Conservation (phyloP, 2,329 filamentous ascomycete genomes). For the Harringtonia lauricola region DNA sequence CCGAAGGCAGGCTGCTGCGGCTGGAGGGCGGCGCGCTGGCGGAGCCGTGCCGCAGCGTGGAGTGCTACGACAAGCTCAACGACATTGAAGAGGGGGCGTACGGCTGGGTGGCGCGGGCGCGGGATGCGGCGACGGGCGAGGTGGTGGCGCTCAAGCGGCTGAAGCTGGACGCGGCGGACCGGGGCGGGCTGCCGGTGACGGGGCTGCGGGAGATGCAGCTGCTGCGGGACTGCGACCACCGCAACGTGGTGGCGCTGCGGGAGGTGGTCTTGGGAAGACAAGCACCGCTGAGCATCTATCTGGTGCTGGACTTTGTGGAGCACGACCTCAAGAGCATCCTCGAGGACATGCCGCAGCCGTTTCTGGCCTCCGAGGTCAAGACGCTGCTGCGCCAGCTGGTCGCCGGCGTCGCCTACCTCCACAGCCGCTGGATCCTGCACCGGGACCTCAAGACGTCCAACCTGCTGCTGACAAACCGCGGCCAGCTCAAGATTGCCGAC, state of each 20-base stretch:
- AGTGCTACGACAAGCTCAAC: slow-evolving; percentile 86
- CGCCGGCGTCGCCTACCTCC: slow-evolving; percentile 73
- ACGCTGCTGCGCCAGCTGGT: slow-evolving; percentile 76
- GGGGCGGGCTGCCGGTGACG: slow-evolving; percentile 73
- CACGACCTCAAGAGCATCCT: slow-evolving; percentile 92
- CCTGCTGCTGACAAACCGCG: slow-evolving; percentile 88
- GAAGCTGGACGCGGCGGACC: slow-evolving; percentile 73
- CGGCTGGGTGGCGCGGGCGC: slow-evolving; percentile 82
- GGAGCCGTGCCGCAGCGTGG: slow-evolving; percentile 57
- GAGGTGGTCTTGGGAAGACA: slow-evolving; percentile 69
- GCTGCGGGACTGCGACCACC: slow-evolving; percentile 66
- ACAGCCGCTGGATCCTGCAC: slow-evolving; percentile 83
- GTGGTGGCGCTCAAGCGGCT: slow-evolving; percentile 89
- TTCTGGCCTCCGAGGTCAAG: slow-evolving; percentile 86
- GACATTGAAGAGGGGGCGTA: slow-evolving; percentile 97
- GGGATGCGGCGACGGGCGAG: slow-evolving; percentile 59
- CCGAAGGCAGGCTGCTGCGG: slow-evolving; percentile 49
- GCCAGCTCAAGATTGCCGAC: slow-evolving; percentile 89
- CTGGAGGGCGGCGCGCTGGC: slow-evolving; percentile 61
- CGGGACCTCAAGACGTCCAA: slow-evolving; percentile 92
- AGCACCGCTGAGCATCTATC: slow-evolving; percentile 48
- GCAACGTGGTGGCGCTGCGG: slow-evolving; percentile 69
- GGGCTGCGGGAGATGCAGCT: slow-evolving; percentile 91
- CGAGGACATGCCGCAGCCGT: slow-evolving; percentile 89
- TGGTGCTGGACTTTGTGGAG: slow-evolving; percentile 96